These are phyloP conservation scores for Debaryomyces subglobosus DNA, from an alignment of 1,139 yeast genomes.

Conservation along the genomic window DNA sequence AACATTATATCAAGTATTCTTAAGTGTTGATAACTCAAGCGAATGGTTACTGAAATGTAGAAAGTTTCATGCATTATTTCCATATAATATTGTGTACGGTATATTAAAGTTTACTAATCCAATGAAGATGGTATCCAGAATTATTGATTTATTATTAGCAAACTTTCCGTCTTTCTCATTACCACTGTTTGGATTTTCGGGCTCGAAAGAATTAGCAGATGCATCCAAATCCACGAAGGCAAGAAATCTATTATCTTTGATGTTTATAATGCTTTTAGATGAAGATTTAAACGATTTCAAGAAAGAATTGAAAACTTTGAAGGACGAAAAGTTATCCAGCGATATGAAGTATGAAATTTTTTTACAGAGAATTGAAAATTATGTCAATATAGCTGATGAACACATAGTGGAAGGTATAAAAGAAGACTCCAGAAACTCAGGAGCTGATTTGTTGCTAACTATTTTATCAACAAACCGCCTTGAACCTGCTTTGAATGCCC, in stretches of 20 bases:
- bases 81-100: slow-evolving; percentile 74
- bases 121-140: slow-evolving; percentile 72
- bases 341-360: slow-evolving; percentile 24
- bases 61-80: slow-evolving; percentile 72
- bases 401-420: slow-evolving; percentile 25
- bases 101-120: slow-evolving; percentile 85
- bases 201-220: slow-evolving; percentile 15
- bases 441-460: slow-evolving; percentile 29
- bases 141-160: slow-evolving; percentile 78
- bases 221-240: slow-evolving; percentile 48
- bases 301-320: slow-evolving; percentile 53
- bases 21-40: slow-evolving; percentile 78
- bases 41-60: slow-evolving; percentile 71
- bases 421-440: slow-evolving; percentile 23
- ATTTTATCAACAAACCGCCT: slow-evolving; percentile 25
- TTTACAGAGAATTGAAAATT: slow-evolving; percentile 30
- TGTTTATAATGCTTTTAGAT: slow-evolving; percentile 71
- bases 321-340: slow-evolving; percentile 22
- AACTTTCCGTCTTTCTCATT: slow-evolving; percentile 54
- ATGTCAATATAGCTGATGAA: slow-evolving; percentile 17
- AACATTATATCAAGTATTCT: slow-evolving; percentile 73
- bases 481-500: slow-evolving; percentile 18
- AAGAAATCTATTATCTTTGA: slow-evolving; percentile 64
- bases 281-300: slow-evolving; percentile 78
- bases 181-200: slow-evolving; percentile 23